Base-by-base conservation (phyloP, 768 basidiomycete genomes). In the Pleurotus salmoneostramineus region DNA sequence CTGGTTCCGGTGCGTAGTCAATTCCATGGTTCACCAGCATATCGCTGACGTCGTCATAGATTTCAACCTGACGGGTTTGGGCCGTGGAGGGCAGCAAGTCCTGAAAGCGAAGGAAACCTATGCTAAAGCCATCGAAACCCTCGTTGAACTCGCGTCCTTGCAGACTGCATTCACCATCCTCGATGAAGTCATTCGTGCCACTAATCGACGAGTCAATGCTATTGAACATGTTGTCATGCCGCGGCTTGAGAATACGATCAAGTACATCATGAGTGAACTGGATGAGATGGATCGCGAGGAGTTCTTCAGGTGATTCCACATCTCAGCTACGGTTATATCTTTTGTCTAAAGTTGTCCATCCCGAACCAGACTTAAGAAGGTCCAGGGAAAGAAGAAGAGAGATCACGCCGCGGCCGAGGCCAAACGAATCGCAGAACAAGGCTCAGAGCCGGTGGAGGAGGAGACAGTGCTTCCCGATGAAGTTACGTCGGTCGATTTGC, bases 211-310 rank as follows among this genome's bases (percentile, higher is more conserved):
- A 61, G 97, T 99, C 42, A 99, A 99, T 67, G 97, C 97, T 2
- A 96, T 99, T 62, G 97, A 99, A 66, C 94, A 99, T 69, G 87
- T 99, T 62, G 79, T 99, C 64, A 98, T 99, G 58, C 97, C 97
- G 14, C 83, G 89, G 45, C 76, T 99, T 50, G 96, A 98, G 47
- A 98, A 98, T 72, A 98, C 97, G 11, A 93, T 99, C 79, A 93
- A 92, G 66, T 99, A 98, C 70, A 98, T 99, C 69, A 81, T 94
- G 67, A 96, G 94, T 58, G 97, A 99, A 69, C 75, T 99, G 60
- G 97, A 98, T 65, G 97, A 99, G 73, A 98, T 97, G 95, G 97
- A 99, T 73, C 83, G 94, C 61, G 92, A 94, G 68, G 92, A 94
- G 66, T 94, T 94, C 75, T 94, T 95, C 77, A 81, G 94, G 93